Evolutionary conservation across 148 eudicot genomes (phyloP).

Genomic region (Vaccinium vitisidaea): DNA sequence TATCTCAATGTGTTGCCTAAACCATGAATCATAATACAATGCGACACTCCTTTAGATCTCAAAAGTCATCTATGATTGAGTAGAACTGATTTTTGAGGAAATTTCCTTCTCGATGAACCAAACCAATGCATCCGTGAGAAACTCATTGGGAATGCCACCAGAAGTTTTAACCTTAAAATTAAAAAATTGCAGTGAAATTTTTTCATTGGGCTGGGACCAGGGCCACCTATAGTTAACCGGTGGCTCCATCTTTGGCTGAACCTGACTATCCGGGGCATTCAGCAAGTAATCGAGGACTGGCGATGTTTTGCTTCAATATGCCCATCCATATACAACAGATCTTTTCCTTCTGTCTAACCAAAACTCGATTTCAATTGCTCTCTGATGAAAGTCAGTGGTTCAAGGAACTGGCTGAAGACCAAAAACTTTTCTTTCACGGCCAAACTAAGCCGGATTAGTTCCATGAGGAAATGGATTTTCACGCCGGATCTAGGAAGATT

Average conservation of each 20-base stretch:
- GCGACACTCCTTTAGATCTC: too few relatives aligned
- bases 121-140: too few relatives aligned
- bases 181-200: too few relatives aligned
- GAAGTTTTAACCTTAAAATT: too few relatives aligned
- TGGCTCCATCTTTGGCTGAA: not conserved
- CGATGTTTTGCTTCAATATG: slow-evolving; percentile 33
- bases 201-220: too few relatives aligned
- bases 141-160: too few relatives aligned
- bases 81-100: too few relatives aligned
- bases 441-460: slow-evolving; percentile 47
- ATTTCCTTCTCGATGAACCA: too few relatives aligned
- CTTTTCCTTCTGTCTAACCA: slow-evolving; percentile 47
- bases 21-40: too few relatives aligned
- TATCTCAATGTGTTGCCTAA: too few relatives aligned
- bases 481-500: slow-evolving; percentile 36
- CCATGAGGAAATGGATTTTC: slow-evolving; percentile 51
- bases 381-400: slow-evolving; percentile 38
- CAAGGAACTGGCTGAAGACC: slow-evolving; percentile 61
- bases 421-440: slow-evolving; percentile 54
- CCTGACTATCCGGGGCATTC: slow-evolving; percentile 61
- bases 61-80: too few relatives aligned
- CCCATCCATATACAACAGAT: slow-evolving; percentile 54
- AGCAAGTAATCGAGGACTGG: slow-evolving; percentile 38
- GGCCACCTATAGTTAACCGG: too few relatives aligned
- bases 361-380: slow-evolving; percentile 31